Evolutionary conservation across 306 rosid species (phyloP).

Genomic region (Quercus alba): DNA sequence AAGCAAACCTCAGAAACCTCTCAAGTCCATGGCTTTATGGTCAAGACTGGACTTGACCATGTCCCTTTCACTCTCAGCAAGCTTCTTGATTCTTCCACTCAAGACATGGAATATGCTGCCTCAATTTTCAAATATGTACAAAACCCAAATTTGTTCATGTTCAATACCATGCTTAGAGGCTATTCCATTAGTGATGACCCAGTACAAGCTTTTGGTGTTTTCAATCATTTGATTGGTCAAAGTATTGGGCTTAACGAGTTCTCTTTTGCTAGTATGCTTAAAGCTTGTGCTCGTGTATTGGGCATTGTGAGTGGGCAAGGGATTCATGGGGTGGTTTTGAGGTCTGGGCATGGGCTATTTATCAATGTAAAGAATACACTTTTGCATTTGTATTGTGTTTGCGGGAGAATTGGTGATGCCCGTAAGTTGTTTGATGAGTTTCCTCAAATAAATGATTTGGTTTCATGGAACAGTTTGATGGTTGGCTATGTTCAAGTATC

Average conservation of each 20-base stretch:
- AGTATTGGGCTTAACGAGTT: conserved; percentile 42
- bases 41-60: conserved; percentile 41
- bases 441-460: conserved; percentile 47
- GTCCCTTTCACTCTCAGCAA: conserved; percentile 58
- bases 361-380: conserved; percentile 51
- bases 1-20: conserved; percentile 33
- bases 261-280: conserved; percentile 47
- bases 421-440: conserved; percentile 54
- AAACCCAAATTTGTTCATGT: conserved; percentile 66
- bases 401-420: conserved; percentile 51
- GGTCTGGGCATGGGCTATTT: conserved; percentile 49
- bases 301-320: conserved; percentile 47
- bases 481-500: conserved; percentile 54
- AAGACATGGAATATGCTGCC: conserved; percentile 52
- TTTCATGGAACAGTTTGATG: conserved; percentile 68
- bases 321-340: conserved; percentile 56
- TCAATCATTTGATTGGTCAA: conserved; percentile 44
- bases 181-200: conserved; percentile 43
- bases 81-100: conserved; percentile 52
- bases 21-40: conserved; percentile 55
- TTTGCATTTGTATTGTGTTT: conserved; percentile 49
- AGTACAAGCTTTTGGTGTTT: conserved; percentile 44
- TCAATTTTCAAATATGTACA: conserved; percentile 46
- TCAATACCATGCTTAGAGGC: conserved; percentile 68
- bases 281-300: conserved; percentile 51